Evolutionary conservation across 208 protist genomes (phyloP), one percentile per base, ranked within the genome.

Genomic region (Cochliopodium minus): DNA sequence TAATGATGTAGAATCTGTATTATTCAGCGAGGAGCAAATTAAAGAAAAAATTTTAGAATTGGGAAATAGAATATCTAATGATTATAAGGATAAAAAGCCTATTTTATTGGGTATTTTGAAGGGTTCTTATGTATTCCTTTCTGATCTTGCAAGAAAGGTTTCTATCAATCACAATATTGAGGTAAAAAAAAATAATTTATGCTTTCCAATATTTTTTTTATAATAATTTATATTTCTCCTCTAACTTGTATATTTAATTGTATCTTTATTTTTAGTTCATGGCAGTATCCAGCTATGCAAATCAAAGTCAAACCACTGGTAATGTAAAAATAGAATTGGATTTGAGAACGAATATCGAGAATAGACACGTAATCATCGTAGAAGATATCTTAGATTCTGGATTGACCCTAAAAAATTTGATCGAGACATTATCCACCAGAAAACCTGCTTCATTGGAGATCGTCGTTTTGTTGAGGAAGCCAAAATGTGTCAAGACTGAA

Each of bases 331-430:
- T 88, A 45, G 64, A 84, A 61, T 70, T 86, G 23, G 82, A 88
- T 68, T 72, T 81, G 15, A 72, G 76, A 34, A 61, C 80, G 20
- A 67, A 65, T 45, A 68, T 90, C 7, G 69, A 75, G 57, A 57
- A 71, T 22, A 67, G 68, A 32, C 84, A 90, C 59, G 69, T 85
- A 26, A 32, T 90, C 15, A 62, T 90, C 28, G 74, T 90, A 7
- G 81, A 90, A 70, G 84, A 90, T 61, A 88, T 90, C 49, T 68
- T 85, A 10, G 84, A 90, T 57, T 77, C 58, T 49, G 84, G 81
- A 32, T 64, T 75, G 38, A 88, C 84, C 25, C 64, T 90, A 20
- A 32, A 59, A 52, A 85, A 82, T 65, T 50, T 90, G 17, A 42
- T 70, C 50, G 61, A 68, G 34, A 52, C 77, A 29, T 74, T 85